phyloP scores from a whole-genome alignment of 1,139 yeast species.

The Hemisphaericaspora xylofermentans region DNA sequence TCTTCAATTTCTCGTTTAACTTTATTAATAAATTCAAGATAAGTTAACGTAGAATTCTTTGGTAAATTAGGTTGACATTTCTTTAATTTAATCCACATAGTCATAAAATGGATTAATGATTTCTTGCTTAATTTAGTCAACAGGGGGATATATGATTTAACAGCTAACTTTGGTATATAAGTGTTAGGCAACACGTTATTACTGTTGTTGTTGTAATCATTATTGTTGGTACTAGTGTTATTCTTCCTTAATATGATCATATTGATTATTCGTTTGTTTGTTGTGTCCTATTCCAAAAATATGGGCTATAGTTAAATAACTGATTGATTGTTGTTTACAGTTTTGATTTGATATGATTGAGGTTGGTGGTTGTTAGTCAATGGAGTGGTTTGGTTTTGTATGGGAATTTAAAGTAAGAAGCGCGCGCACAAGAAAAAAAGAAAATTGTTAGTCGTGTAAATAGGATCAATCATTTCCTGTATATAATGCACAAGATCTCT shows the following conservation, averaged over 20 bases:
- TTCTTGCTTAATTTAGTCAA: conserved; percentile 33
- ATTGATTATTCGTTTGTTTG: background rate
- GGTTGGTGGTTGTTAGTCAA: background rate
- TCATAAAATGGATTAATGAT: conserved; percentile 35
- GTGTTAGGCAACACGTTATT: conserved; percentile 34
- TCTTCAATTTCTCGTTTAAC: conserved; percentile 22
- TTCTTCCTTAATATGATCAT: background rate
- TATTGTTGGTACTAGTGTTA: no score
- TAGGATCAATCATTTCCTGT: background rate
- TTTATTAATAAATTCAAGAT: conserved; percentile 26
- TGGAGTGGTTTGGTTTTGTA: background rate
- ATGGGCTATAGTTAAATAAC: background rate
- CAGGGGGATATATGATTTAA: conserved; percentile 21
- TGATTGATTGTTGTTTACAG: no score
- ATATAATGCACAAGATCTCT: background rate
- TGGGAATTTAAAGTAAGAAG: no score
- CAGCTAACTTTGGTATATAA: conserved; percentile 35
- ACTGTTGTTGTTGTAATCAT: background rate
- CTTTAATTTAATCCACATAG: conserved; percentile 36
- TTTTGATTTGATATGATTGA: no score
- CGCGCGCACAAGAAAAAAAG: no score
- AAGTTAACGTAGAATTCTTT: conserved; percentile 15
- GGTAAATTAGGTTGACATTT: conserved; percentile 37
- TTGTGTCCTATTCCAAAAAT: background rate
- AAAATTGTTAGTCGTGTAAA: background rate